A percentile compares a stretch with the other conserved stretches of the same genome.
phyloP scores from a whole-genome alignment of 352 stramenopile genomes.

The Pythium coloratum region DNA sequence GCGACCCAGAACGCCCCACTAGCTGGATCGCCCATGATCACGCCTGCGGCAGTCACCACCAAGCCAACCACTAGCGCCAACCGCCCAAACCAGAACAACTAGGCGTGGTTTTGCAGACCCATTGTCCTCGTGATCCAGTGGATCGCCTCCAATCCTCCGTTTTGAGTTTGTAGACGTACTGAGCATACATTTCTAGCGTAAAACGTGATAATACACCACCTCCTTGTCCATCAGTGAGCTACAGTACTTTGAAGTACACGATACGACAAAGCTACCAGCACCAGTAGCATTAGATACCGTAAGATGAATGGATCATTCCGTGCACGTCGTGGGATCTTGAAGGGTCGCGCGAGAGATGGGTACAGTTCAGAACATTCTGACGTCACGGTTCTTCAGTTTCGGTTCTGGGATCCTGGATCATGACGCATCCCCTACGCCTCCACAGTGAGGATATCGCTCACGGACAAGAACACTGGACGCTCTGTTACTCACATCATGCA shows the following conservation, averaged over 20 bases:
- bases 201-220: constrained; percentile 1
- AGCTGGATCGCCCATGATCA: background rate
- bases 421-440: background rate
- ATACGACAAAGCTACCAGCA: no score
- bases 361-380: constrained; percentile 3
- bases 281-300: no score
- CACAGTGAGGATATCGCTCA: background rate
- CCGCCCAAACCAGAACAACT: constrained; percentile 18
- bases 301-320: background rate
- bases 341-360: background rate
- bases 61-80: constrained; percentile 13
- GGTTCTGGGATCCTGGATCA: background rate
- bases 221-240: background rate
- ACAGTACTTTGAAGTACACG: no score
- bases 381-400: constrained; percentile 7
- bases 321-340: background rate
- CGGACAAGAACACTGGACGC: background rate
- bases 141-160: background rate
- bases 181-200: constrained; percentile 2
- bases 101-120: background rate
- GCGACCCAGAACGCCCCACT: background rate
- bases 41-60: constrained; percentile 2
- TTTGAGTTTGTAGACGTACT: constrained; percentile 3
- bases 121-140: background rate
- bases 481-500: background rate